A percentile compares a stretch with the other conserved stretches of the same genome.
These are phyloP conservation scores for Sanghuangporus weigelae DNA, from an alignment of 1,284 basidiomycete genomes.

Conservation along the genomic window DNA sequence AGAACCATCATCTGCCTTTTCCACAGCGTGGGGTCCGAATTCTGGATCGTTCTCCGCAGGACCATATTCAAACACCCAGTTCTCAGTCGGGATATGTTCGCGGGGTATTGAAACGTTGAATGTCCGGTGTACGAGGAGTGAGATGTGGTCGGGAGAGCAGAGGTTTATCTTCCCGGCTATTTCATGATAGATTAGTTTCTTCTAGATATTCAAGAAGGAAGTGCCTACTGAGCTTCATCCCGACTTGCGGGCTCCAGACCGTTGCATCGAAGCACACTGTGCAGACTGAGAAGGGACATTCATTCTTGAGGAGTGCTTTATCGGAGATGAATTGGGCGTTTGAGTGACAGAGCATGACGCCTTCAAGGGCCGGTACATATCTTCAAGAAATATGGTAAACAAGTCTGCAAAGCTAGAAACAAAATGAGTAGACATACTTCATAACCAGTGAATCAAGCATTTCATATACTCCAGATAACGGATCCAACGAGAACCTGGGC, in stretches of 20 bases:
- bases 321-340: slow-evolving; percentile 66
- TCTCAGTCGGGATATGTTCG: slow-evolving; percentile 79
- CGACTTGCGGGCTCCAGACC: slow-evolving; percentile 86
- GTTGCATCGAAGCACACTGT: slow-evolving; percentile 77
- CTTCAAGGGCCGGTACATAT: slow-evolving; percentile 83
- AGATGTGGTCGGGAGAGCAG: slow-evolving; percentile 91
- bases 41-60: slow-evolving; percentile 73
- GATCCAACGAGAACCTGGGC: slow-evolving; percentile 73
- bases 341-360: slow-evolving; percentile 86
- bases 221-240: slow-evolving; percentile 75
- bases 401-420: not conserved
- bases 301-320: slow-evolving; percentile 70
- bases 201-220: not conserved
- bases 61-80: slow-evolving; percentile 87
- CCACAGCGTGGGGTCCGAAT: slow-evolving; percentile 40
- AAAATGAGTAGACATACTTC: slow-evolving; percentile 55
- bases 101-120: slow-evolving; percentile 97
- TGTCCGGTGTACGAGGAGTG: slow-evolving; percentile 87
- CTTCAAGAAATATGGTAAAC: slow-evolving; percentile 37
- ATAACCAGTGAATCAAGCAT: slow-evolving; percentile 91
- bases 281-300: slow-evolving; percentile 84
- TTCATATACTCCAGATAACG: slow-evolving; percentile 72
- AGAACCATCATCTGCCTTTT: slow-evolving; percentile 21
- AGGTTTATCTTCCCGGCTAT: slow-evolving; percentile 84
- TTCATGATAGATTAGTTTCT: not conserved